A percentile compares a stretch with the other conserved stretches of the same genome.
phyloP scores from a whole-genome alignment of 2,329 filamentous ascomycete species.

The Alternaria sp. region DNA sequence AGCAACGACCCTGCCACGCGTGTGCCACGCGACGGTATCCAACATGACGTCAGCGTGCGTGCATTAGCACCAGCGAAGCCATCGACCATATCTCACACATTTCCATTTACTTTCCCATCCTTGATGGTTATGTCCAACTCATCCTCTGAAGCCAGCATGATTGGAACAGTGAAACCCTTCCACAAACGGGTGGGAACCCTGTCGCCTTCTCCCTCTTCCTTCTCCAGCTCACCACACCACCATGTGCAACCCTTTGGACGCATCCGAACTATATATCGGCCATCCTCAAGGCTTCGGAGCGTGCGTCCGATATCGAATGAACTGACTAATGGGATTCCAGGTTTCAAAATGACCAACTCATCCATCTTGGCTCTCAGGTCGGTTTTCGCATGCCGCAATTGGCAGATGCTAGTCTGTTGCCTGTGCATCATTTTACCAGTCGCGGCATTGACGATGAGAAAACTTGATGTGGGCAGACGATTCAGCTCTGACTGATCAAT shows the following conservation, averaged over 20 bases:
- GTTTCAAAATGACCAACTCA: background rate
- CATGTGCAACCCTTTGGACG: constrained; percentile 1
- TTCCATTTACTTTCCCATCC: background rate
- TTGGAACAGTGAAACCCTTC: background rate
- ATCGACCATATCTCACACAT: background rate
- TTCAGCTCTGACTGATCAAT: background rate
- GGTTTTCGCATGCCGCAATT: background rate
- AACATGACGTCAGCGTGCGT: constrained; percentile 5
- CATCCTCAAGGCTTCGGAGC: background rate
- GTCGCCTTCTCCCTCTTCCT: background rate
- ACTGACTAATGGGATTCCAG: background rate
- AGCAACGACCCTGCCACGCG: background rate
- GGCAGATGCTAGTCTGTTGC: background rate
- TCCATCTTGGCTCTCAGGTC: background rate
- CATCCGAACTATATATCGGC: background rate
- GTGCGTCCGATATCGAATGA: background rate
- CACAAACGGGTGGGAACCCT: background rate
- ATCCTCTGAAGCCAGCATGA: constrained; percentile 1
- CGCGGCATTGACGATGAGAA: background rate
- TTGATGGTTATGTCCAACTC: background rate
- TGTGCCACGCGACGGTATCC: background rate
- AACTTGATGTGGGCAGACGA: background rate
- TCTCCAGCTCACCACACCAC: background rate
- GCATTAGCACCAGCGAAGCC: background rate
- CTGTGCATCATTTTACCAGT: background rate